A percentile compares a stretch with the other conserved stretches of the same genome.
phyloP scores from a whole-genome alignment of 352 stramenopile genomes.

The Globisporangium nagaii region DNA sequence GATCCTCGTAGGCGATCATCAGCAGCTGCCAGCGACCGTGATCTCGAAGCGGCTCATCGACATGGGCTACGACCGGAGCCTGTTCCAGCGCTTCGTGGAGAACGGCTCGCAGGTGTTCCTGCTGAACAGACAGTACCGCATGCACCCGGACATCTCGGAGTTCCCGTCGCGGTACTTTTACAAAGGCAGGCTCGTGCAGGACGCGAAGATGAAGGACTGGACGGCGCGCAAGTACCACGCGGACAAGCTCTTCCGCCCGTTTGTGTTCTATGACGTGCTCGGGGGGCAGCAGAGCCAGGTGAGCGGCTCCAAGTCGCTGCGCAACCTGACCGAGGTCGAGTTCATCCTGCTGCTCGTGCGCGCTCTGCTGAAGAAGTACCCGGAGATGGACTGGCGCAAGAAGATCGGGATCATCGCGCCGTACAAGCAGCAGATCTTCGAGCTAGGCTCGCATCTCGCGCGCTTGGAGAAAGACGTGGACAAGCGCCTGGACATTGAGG shows the following conservation, averaged over 20 bases:
- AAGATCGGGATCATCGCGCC: constrained; percentile 98
- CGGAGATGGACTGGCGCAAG: constrained; percentile 60
- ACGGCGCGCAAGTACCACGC: constrained; percentile 56
- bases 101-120: constrained; percentile 74
- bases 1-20: constrained; percentile 93
- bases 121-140: constrained; percentile 96
- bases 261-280: constrained; percentile 67
- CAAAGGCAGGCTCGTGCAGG: constrained; percentile 82
- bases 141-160: constrained; percentile 94
- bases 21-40: constrained; percentile 97
- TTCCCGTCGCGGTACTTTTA: constrained; percentile 97
- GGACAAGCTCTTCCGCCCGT: constrained; percentile 41
- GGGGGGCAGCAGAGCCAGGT: constrained; percentile 61
- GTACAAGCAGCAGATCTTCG: constrained; percentile 96
- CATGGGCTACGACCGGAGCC: constrained; percentile 89
- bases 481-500: constrained; percentile 59
- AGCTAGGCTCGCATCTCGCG: constrained; percentile 80
- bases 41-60: constrained; percentile 87
- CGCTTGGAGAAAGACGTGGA: constrained; percentile 45
- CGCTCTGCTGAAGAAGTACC: constrained; percentile 80
- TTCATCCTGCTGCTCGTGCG: constrained; percentile 87
- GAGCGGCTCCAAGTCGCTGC: constrained; percentile 63
- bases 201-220: constrained; percentile 76
- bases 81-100: constrained; percentile 96
- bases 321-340: constrained; percentile 77